These are phyloP conservation scores for Platanthera zijinensis DNA, from an alignment of 106 monocot genomes.

Conservation along the genomic window DNA sequence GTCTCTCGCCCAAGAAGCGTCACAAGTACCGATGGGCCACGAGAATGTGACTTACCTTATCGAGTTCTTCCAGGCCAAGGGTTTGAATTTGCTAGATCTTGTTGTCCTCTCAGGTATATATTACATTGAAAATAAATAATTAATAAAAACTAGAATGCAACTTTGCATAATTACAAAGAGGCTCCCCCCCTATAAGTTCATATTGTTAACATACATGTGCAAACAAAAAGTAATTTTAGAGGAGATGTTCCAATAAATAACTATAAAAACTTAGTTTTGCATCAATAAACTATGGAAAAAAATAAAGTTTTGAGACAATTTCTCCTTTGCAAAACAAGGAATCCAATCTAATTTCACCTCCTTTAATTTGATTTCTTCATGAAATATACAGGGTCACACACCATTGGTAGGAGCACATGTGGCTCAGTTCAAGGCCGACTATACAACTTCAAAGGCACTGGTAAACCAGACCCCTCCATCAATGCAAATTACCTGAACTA, in stretches of 20 bases:
- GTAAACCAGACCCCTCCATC: slow-evolving; percentile 48
- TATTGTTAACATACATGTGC: too few relatives aligned
- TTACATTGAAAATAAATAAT: neutral
- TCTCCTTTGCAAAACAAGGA: too few relatives aligned
- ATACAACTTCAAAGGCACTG: slow-evolving; percentile 54
- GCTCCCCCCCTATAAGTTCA: too few relatives aligned
- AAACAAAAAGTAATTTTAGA: too few relatives aligned
- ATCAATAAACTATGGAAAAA: too few relatives aligned
- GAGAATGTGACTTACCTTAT: slow-evolving; percentile 80
- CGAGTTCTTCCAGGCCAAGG: slow-evolving; percentile 70
- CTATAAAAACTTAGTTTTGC: too few relatives aligned
- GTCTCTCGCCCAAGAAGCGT: slow-evolving; percentile 36
- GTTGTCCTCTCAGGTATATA: slow-evolving; percentile 52
- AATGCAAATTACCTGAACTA: slow-evolving; percentile 43
- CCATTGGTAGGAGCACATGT: slow-evolving; percentile 58
- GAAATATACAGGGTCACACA: slow-evolving; percentile 55
- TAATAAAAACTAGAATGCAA: too few relatives aligned
- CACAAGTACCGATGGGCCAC: slow-evolving; percentile 43
- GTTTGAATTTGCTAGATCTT: slow-evolving; percentile 50
- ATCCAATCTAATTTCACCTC: too few relatives aligned
- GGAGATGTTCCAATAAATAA: too few relatives aligned
- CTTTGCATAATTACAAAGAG: too few relatives aligned
- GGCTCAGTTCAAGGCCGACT: slow-evolving; percentile 39
- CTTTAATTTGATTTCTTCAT: too few relatives aligned
- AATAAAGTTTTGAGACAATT: too few relatives aligned